Conservation (phyloP, 768 basidiomycete genomes). For the Lentinula guzmanii region DNA sequence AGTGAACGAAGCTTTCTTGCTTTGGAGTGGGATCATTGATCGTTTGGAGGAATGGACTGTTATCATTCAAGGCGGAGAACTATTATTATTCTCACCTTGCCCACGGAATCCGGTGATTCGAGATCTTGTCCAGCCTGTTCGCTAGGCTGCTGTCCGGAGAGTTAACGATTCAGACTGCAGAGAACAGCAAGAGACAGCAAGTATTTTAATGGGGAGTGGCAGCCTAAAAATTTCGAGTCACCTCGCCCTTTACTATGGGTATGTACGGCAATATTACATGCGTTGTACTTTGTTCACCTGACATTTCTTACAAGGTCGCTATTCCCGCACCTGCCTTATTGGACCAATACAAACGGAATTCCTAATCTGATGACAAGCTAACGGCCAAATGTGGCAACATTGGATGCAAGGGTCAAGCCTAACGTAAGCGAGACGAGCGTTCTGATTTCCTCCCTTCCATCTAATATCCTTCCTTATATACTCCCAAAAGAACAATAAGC, state of each 20-base stretch:
- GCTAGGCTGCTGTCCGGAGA: too few relatives aligned
- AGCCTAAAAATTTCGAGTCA: too few relatives aligned
- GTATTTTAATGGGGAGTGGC: too few relatives aligned
- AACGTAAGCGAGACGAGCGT: not conserved
- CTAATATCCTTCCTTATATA: constrained; percentile 1
- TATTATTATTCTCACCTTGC: not conserved
- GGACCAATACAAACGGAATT: not conserved
- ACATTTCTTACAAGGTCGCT: constrained; percentile 3
- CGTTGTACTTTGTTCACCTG: constrained; percentile 1
- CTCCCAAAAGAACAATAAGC: constrained; percentile 5
- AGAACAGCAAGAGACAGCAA: too few relatives aligned
- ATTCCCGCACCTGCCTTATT: not conserved
- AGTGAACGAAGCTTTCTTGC: too few relatives aligned
- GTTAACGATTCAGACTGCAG: too few relatives aligned
- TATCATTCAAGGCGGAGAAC: not conserved
- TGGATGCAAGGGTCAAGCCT: not conserved
- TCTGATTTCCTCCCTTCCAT: not conserved
- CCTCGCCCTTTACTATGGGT: not conserved
- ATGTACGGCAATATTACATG: constrained; percentile 1
- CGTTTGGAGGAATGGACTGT: too few relatives aligned
- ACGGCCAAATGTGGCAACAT: not conserved
- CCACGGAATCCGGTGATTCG: too few relatives aligned
- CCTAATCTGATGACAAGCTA: not conserved
- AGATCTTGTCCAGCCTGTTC: too few relatives aligned
- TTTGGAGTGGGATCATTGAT: too few relatives aligned